These are phyloP conservation scores for Ophiocordyceps robertsii DNA, from an alignment of 2,329 filamentous ascomycete genomes.

Conservation along the genomic window DNA sequence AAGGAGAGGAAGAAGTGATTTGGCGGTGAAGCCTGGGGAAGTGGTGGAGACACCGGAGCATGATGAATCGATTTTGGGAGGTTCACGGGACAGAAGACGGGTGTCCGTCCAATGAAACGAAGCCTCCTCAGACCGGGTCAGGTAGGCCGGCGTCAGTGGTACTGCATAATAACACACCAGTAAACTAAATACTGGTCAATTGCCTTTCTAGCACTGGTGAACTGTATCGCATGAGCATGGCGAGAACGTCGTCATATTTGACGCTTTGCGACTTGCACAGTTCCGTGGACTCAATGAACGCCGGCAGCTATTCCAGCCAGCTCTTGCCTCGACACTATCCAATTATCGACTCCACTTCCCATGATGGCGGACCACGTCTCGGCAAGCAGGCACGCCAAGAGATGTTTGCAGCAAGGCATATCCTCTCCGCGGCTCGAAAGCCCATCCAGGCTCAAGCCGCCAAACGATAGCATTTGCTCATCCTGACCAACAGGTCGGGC, in stretches of 20 bases:
- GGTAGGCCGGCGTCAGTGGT: neutral
- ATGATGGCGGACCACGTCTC: slow-evolving; percentile 50
- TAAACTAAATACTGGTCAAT: neutral
- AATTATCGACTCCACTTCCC: slow-evolving; percentile 39
- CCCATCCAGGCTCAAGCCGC: slow-evolving; percentile 31
- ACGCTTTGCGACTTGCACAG: neutral
- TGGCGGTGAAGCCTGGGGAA: neutral
- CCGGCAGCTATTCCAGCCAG: slow-evolving; percentile 55
- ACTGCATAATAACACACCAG: slow-evolving; percentile 4
- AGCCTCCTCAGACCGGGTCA: neutral
- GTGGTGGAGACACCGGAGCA: neutral
- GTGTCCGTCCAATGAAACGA: too few relatives aligned
- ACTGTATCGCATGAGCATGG: neutral
- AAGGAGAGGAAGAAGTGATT: slow-evolving; percentile 38
- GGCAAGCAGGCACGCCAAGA: slow-evolving; percentile 69
- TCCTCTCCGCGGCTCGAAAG: slow-evolving; percentile 12
- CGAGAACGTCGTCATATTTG: neutral
- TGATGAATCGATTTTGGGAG: neutral
- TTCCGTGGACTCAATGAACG: slow-evolving; percentile 8
- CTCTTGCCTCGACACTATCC: slow-evolving; percentile 46
- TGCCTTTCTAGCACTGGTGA: neutral
- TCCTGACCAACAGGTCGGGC: neutral
- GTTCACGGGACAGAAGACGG: neutral
- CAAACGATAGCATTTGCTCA: slow-evolving; percentile 21
- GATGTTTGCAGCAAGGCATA: slow-evolving; percentile 68